Percentiles rank a stretch among this genome's conserved stretches.
phyloP scores from a whole-genome alignment of 2,329 filamentous ascomycete genomes.

The Neofusicoccum ribis region DNA sequence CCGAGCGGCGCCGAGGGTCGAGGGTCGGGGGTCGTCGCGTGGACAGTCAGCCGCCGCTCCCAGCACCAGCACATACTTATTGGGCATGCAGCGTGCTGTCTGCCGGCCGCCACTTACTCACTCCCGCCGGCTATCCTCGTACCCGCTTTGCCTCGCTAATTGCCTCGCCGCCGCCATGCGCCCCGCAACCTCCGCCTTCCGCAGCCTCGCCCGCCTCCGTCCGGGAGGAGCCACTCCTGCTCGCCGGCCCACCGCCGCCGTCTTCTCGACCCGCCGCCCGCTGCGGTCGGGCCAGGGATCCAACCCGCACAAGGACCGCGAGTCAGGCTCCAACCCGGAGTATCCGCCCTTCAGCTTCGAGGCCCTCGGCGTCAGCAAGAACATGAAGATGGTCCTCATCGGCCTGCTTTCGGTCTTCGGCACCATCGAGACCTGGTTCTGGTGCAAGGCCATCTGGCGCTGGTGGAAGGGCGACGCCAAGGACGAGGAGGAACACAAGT shows the following conservation, averaged over 20 bases:
- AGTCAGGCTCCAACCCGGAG: neutral
- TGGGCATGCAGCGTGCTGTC: neutral
- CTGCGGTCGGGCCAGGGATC: neutral
- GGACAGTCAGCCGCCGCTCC: neutral
- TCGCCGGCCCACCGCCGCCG: neutral
- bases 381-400: neutral
- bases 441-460: constrained; percentile 1
- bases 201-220: neutral
- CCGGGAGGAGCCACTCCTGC: neutral
- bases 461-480: neutral
- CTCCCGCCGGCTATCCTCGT: neutral
- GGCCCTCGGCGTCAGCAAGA: neutral
- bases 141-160: neutral
- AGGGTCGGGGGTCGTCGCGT: neutral
- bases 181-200: neutral
- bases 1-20: too few species aligned
- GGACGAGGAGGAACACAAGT: neutral
- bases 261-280: neutral
- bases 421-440: neutral
- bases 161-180: neutral
- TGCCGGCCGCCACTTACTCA: neutral
- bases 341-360: neutral
- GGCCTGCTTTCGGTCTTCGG: neutral
- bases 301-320: neutral
- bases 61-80: neutral